Evolutionary conservation across 768 basidiomycete species (phyloP), one percentile per base, ranked within the genome.

Genomic region (Brasilioporus rufonigricans): DNA sequence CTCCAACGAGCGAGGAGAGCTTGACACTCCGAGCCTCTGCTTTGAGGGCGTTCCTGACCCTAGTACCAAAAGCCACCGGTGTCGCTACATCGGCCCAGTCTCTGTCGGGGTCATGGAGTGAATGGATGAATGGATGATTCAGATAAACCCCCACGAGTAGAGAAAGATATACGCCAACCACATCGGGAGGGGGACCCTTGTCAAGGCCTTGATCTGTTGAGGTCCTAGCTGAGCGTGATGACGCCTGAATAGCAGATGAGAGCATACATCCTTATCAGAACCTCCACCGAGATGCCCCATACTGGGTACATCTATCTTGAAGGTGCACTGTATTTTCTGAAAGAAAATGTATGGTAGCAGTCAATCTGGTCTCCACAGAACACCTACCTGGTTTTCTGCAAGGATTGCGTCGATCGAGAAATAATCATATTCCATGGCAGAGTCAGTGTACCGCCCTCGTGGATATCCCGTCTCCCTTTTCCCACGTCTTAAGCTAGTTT

Each of bases 301-400:
- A 57, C 86, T 84, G 8, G 86, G 83, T 18, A 97, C 85, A 53
- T 87, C 86, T 41, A 89, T 77, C 62, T 91, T 89, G 77, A 98
- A 96, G 4, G 88, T 92, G 69, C 94, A 97, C 74, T 93, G 91
- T 35, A 98, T 79, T 81, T 93, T 97, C 91, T 95, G 58, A 32
- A 53, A 27, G 43, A 26, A 12, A 11, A 27, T 38, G 18, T 50
- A 19, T 24, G 50, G 19, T 23, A 19, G 24, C 21, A 19, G 16
- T 23, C 49, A 7, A 23, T 18, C 16, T 38, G n/a, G 26, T 47
- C 39, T 39, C 14, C 21, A 40, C 14, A 38, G 29, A 23, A 9
- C 16, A 54, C 70, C 36, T 61, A 85, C 91, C 78, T 93, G 92
- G 66, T 95, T 95, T 65, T 93, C 92, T 16, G 93, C 89, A 24